Evolutionary conservation across 805 yeast genomes (phyloP), one percentile per base, ranked within the genome.

Genomic region (Candida maltosa): DNA sequence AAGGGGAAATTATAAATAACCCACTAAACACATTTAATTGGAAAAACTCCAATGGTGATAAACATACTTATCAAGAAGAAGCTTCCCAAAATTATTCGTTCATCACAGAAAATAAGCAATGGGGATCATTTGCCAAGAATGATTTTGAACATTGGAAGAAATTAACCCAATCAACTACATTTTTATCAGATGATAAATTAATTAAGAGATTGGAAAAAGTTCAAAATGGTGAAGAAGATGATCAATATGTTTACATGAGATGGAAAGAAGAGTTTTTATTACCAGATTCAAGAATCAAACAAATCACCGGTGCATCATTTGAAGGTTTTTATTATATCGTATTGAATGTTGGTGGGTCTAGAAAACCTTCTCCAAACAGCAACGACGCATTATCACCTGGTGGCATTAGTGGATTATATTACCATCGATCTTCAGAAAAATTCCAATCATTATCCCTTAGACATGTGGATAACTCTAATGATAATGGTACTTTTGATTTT

Each of bases 251-350:
- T 5, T 89, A 79, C 54, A 89, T 89, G 96, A 72, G 96, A 46
- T 89, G 97, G 97, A 89, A 89, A 60, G 97, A 89, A 58, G 76
- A 80, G 49, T 87, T 87, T 51, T 61, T 89, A 41, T 80, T 85
- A 6, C 95, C 95, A 0, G 95, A 87, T 59, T 79, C 87, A 20
- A 60, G 63, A 38, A 62, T 81, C n/a, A 74, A 68, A 40, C 76
- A 71, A 45, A 75, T 75, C 38, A 66, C 63, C 44, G 91, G 75
- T 11, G 96, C 96, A 0, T 83, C 95, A 2, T 89, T 82, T 57
- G 96, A 88, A 28, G 97, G 97, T 0, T 88, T 88, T 54, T 89
- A 89, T 58, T 89, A 88, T 54, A 76, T 88, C 19, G 86, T 87
- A 28, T 80, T 88, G 49, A 85, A 85, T 57, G 89, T 87, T 20